Evolutionary conservation across 768 basidiomycete genomes (phyloP), one percentile per base, ranked within the genome.

Genomic region (Symmetrospora coprosmae): DNA sequence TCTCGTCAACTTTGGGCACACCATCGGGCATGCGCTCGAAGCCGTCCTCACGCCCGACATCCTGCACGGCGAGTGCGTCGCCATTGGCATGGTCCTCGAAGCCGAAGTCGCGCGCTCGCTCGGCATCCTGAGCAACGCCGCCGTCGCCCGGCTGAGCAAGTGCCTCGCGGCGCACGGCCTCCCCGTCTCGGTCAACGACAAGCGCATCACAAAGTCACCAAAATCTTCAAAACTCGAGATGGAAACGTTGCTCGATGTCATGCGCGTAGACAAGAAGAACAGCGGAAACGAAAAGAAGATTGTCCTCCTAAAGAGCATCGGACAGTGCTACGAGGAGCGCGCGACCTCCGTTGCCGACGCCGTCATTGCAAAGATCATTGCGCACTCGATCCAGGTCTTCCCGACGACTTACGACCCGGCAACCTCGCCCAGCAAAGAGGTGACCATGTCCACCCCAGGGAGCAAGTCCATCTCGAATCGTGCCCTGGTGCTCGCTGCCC

Each of bases 1-100:
- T 76, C 82, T 99, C 53, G 92, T 99, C 76, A 99, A 99, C 74
- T 97, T 97, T 70, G 94, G 94, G 1, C 94, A 99, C 73, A 89
- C 86, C 40, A 91, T 99, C 68, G 94, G 94, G 0, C 94, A 99
- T 75, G 94, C 92, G 16, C 91, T 97, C 68, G 94, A 99, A 74
- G 94, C 90, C 7, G 81, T 97, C 37, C 76, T 97, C 58, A 92
- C 92, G 0, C 92, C 92, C 19, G 79, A 83, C 16, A 85, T 96
- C 64, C 81, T 99, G 11, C 94, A 99, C 67, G 94, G 94, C 40
- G 94, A 99, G 73, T 96, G 92, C 67, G 83, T 99, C 68, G 82
- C 84, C 59, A 79, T 97, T 27, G 94, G 94, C 2, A 97, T 96
- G 84, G 84, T 97, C 56, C 81, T 97, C 43, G 94, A 99, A 72